phyloP scores from a whole-genome alignment of 139 green algal genomes.

The Chara braunii region DNA sequence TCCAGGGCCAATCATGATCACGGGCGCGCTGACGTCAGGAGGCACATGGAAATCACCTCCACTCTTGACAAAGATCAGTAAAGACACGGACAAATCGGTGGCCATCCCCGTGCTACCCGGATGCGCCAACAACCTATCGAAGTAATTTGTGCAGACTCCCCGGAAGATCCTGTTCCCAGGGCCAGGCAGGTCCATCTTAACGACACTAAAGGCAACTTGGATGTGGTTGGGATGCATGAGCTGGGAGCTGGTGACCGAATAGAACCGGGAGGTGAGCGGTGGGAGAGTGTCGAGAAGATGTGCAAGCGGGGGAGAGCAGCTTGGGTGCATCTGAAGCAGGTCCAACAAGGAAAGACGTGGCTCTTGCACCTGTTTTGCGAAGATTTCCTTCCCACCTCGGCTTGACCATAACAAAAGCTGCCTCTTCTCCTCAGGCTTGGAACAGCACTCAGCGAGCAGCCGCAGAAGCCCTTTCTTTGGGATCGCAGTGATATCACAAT shows the following conservation, averaged over 20 bases:
- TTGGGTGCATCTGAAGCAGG: slow-evolving; percentile 65
- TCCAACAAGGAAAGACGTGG: slow-evolving; percentile 60
- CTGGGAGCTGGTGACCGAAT: slow-evolving; percentile 65
- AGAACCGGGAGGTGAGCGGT: slow-evolving; percentile 56
- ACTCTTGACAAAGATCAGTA: slow-evolving; percentile 43
- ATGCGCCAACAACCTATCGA: slow-evolving; percentile 10
- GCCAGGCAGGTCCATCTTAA: slow-evolving; percentile 8
- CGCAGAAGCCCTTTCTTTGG: slow-evolving; percentile 74
- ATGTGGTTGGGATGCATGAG: slow-evolving; percentile 17
- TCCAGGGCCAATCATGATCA: slow-evolving; percentile 83
- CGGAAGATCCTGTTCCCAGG: not conserved
- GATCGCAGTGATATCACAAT: slow-evolving; percentile 63
- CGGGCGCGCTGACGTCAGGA: slow-evolving; percentile 46
- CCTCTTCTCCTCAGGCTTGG: slow-evolving; percentile 51
- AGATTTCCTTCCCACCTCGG: slow-evolving; percentile 54
- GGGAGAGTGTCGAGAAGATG: slow-evolving; percentile 32
- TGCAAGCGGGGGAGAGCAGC: slow-evolving; percentile 63
- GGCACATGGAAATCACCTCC: slow-evolving; percentile 58
- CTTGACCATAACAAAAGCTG: slow-evolving; percentile 57
- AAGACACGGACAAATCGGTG: not conserved
- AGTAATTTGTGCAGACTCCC: slow-evolving; percentile 31
- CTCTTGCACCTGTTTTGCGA: slow-evolving; percentile 41
- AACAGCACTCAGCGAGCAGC: slow-evolving; percentile 76
- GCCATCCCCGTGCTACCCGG: too few species aligned
- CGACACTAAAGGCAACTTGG: slow-evolving; percentile 62